phyloP scores from a whole-genome alignment of 495 filamentous ascomycete species.

The Xylaria bambusicola region DNA sequence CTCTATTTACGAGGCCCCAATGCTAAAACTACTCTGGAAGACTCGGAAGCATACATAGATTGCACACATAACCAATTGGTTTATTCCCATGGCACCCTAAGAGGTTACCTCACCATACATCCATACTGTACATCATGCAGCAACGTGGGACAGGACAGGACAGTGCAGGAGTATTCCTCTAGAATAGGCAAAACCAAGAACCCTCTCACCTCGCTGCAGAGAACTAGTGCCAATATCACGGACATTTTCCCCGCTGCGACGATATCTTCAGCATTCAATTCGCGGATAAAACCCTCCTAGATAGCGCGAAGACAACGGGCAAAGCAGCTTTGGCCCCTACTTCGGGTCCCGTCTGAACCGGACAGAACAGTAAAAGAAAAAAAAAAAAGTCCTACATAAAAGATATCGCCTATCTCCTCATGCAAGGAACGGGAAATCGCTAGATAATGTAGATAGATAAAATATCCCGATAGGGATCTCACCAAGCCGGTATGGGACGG shows the following conservation, averaged over 20 bases:
- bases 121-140: too few species aligned
- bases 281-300: too few species aligned
- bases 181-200: background rate
- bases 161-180: too few species aligned
- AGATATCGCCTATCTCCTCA: too few species aligned
- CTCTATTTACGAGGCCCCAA: background rate
- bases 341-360: background rate
- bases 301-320: background rate
- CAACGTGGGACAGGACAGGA: background rate
- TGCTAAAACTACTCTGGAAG: background rate
- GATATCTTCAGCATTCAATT: too few species aligned
- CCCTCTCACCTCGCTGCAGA: background rate
- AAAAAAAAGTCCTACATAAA: too few species aligned
- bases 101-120: background rate
- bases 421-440: too few species aligned
- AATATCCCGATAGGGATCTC: too few species aligned
- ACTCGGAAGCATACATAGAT: background rate
- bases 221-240: conserved; percentile 6
- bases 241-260: conserved; percentile 9
- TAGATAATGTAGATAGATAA: conserved; percentile 6
- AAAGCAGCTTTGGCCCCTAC: too few species aligned
- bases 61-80: background rate
- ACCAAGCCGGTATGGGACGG: background rate
- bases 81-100: background rate
- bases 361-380: background rate